Evolutionary conservation across 768 basidiomycete genomes (phyloP), one percentile per base, ranked within the genome.

Genomic region (Pleurotus giganteus): DNA sequence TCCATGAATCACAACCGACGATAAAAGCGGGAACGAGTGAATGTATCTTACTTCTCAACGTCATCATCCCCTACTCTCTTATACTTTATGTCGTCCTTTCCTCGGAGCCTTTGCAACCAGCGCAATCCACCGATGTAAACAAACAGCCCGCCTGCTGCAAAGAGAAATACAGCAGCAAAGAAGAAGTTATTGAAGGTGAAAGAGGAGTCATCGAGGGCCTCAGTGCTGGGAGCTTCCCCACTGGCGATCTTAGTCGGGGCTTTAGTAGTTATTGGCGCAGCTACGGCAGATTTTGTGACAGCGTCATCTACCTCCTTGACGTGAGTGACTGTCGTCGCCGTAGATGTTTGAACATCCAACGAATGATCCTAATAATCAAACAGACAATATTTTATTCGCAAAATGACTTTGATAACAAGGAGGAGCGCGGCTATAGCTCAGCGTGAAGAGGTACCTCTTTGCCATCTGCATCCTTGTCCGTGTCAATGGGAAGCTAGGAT

Each of bases 401-500:
- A 71, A 66, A 69, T 55, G 68, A 59, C 66, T 66, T 73, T 71
- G 62, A 59, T 55, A 63, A 66, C 58, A 67, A 49, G 47, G 37
- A 61, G 58, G 57, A 70, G 74, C 75, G 34, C 66, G 66, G 71
- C 86, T 82, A 98, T 69, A 98, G 93, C 84, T 98, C 96, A 83
- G 83, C 89, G 67, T 85, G 93, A 64, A 91, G 72, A 73, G 94
- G 95, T 85, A 96, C 92, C 91, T 96, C 78, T 58, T 91, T 87
- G 67, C 86, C 89, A 53, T 88, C 80, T 53, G 71, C 72, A 58
- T 88, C 88, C 47, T 77, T 69, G 43, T 69, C 76, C 31, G 74
- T 52, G 55, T 88, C 84, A 27, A 85, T 59, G 12, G 68, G 70
- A 23, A 89, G 71, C 86, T 87, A 54, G 12, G 57, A 17, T 52